These are phyloP conservation scores for Fusarium nisikadoi DNA, from an alignment of 2,329 filamentous ascomycete species.

Conservation along the genomic window DNA sequence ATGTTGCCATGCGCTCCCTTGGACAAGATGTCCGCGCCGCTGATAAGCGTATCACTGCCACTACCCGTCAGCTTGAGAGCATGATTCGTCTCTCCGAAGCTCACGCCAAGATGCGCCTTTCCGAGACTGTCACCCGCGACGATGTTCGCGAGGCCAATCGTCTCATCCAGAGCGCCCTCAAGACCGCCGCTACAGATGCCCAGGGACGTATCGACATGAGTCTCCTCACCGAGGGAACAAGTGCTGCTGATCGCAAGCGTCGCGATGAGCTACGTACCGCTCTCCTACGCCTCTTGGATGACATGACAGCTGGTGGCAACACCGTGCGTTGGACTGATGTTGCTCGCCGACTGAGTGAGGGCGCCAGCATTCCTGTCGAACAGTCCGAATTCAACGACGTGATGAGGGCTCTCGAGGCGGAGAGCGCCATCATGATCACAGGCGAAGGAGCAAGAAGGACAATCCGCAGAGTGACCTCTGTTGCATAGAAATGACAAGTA, in stretches of 20 bases:
- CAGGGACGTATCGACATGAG: slow-evolving; percentile 97
- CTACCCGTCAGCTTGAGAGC: slow-evolving; percentile 93
- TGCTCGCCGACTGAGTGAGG: slow-evolving; percentile 76
- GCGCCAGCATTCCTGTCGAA: slow-evolving; percentile 77
- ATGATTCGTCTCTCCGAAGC: slow-evolving; percentile 98
- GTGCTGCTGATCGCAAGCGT: slow-evolving; percentile 83
- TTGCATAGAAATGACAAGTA: slow-evolving; percentile 19
- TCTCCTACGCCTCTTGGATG: slow-evolving; percentile 79
- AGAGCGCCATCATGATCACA: slow-evolving; percentile 81
- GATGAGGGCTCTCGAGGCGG: slow-evolving; percentile 81
- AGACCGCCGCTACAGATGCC: slow-evolving; percentile 95
- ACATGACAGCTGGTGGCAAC: slow-evolving; percentile 75
- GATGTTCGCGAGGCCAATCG: slow-evolving; percentile 94
- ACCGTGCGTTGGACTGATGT: slow-evolving; percentile 83
- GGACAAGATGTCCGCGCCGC: slow-evolving; percentile 86
- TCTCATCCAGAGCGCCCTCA: slow-evolving; percentile 91
- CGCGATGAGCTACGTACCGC: slow-evolving; percentile 87
- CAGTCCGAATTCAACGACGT: slow-evolving; percentile 84
- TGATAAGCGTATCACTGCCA: slow-evolving; percentile 97
- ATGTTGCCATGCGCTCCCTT: slow-evolving; percentile 94
- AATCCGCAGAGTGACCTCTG: slow-evolving; percentile 76
- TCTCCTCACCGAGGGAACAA: slow-evolving; percentile 92
- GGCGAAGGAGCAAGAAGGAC: slow-evolving; percentile 87
- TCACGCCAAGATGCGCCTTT: slow-evolving; percentile 96
- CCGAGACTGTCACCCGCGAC: slow-evolving; percentile 75